These are phyloP conservation scores for Suillus decipiens DNA, from an alignment of 768 basidiomycete species.

Conservation along the genomic window DNA sequence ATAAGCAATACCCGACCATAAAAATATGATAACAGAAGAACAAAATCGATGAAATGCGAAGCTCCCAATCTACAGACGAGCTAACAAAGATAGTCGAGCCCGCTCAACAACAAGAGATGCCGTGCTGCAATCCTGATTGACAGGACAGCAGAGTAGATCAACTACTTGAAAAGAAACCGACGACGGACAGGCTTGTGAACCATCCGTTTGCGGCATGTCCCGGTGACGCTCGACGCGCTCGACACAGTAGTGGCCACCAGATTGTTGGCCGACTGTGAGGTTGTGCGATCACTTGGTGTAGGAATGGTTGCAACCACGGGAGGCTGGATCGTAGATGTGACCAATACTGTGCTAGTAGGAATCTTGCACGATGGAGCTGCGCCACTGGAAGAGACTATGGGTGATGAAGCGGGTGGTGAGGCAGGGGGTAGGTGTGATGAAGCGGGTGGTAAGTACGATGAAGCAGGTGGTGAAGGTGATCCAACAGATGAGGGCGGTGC, in stretches of 20 bases:
- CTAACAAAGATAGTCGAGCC: not conserved
- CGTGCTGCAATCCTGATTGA: not conserved
- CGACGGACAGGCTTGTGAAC: not conserved
- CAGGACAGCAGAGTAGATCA: not conserved
- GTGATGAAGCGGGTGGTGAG: not conserved
- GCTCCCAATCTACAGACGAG: not conserved
- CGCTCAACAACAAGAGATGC: not conserved
- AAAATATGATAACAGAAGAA: not conserved
- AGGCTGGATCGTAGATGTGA: not conserved
- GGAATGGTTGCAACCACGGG: not conserved
- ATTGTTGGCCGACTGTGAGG: constrained; percentile 1
- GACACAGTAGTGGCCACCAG: not conserved
- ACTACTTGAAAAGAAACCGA: not conserved
- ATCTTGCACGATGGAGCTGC: not conserved
- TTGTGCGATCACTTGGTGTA: no score
- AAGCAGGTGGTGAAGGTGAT: not conserved
- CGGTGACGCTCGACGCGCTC: no score
- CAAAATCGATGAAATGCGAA: not conserved
- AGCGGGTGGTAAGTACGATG: no score
- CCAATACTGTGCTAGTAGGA: not conserved
- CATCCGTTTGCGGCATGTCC: constrained; percentile 1
- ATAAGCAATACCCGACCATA: not conserved
- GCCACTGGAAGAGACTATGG: not conserved
- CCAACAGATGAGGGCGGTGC: not conserved
- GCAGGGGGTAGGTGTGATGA: not conserved